Evolutionary conservation across 2,329 filamentous ascomycete genomes (phyloP).

Genomic region (Bipolaris zeicola): DNA sequence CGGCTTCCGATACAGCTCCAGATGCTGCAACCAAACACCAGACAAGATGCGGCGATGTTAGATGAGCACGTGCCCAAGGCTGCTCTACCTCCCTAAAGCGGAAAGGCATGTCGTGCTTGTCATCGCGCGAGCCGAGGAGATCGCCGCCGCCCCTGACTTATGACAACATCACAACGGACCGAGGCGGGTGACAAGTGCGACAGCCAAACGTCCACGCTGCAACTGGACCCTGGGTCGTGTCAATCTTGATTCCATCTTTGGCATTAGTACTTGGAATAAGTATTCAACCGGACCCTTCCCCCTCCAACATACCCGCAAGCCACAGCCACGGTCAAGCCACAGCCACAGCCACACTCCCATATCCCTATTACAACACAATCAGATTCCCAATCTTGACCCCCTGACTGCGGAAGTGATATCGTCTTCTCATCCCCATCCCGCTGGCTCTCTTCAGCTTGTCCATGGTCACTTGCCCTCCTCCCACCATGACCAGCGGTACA

Average conservation of each 20-base stretch:
- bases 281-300: neutral
- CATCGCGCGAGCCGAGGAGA: neutral
- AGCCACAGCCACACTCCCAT: neutral
- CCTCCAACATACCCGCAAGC: neutral
- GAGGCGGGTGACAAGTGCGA: neutral
- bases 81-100: constrained; percentile 1
- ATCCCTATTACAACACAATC: constrained; percentile 60
- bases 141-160: constrained; percentile 1
- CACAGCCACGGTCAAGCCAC: neutral
- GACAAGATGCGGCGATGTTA: neutral
- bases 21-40: neutral
- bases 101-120: neutral
- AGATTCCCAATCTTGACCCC: constrained; percentile 80
- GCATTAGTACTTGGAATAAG: neutral
- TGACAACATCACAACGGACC: neutral
- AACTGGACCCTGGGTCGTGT: too few relatives aligned
- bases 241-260: too few relatives aligned
- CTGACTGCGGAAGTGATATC: constrained; percentile 81
- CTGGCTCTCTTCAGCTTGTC: constrained; percentile 66
- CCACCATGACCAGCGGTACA: constrained; percentile 81
- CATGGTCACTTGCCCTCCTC: constrained; percentile 70
- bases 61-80: neutral
- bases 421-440: constrained; percentile 74
- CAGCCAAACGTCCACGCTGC: too few relatives aligned
- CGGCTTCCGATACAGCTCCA: neutral